These are phyloP conservation scores for Microbotryum intermedium DNA, from an alignment of 1,284 basidiomycete genomes.

Conservation along the genomic window DNA sequence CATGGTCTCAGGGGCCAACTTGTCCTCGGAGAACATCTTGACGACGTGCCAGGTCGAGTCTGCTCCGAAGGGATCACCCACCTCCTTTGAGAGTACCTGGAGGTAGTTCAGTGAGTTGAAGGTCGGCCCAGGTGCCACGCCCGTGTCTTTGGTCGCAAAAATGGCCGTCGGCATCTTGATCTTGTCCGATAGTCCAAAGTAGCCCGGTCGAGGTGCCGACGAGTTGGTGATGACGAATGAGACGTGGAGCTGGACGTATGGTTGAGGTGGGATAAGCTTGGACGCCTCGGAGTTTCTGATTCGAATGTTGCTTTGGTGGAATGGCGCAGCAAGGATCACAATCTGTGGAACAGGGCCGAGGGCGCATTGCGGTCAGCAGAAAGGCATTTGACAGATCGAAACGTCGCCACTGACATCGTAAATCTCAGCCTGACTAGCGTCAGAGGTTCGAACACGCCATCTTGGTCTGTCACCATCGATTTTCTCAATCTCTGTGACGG, in stretches of 20 bases:
- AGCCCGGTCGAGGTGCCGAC: constrained; percentile 53
- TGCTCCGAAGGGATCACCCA: neutral
- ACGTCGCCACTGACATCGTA: constrained; percentile 18
- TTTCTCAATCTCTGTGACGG: constrained; percentile 48
- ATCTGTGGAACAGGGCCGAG: constrained; percentile 47
- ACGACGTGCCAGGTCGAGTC: constrained; percentile 49
- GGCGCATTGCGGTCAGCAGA: no score
- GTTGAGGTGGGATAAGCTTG: constrained; percentile 53
- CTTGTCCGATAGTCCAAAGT: constrained; percentile 55
- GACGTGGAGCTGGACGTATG: constrained; percentile 78
- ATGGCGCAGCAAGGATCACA: constrained; percentile 68
- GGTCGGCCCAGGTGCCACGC: constrained; percentile 53
- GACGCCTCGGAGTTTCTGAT: constrained; percentile 30
- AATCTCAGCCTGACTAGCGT: constrained; percentile 8
- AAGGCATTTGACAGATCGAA: neutral
- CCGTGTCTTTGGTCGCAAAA: constrained; percentile 57
- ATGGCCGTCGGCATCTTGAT: constrained; percentile 55
- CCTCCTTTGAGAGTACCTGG: constrained; percentile 44
- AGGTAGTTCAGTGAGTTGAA: constrained; percentile 90
- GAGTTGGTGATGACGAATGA: constrained; percentile 76
- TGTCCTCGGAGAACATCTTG: constrained; percentile 73
- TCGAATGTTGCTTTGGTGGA: constrained; percentile 51
- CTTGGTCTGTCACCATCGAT: constrained; percentile 27
- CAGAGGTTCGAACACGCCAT: constrained; percentile 25
- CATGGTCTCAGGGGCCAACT: constrained; percentile 61